Base-by-base conservation (phyloP, 1,284 basidiomycete genomes). In the Chalciporus piperatoides region DNA sequence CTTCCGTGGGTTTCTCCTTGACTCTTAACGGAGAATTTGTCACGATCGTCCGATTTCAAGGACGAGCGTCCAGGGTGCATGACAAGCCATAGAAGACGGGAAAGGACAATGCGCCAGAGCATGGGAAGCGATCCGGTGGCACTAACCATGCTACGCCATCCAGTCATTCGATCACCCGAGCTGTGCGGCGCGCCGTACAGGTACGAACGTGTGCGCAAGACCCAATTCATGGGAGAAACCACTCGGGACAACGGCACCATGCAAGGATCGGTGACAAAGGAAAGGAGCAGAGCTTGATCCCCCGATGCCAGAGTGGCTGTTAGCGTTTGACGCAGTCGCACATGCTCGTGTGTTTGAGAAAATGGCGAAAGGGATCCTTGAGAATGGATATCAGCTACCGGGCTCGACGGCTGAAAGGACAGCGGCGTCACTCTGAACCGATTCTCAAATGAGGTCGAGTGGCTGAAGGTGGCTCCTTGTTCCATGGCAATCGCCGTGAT, bases 11-110 rank as follows among this genome's bases (percentile, higher is more conserved):
- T 54, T 15, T 37, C 23, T 44, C 41, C 15, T 21, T 33, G 25
- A 3, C 15, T 28, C 12, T 39, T n/a, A 24, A 39, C 12, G 15
- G 25, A 40, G n/a, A 5, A 14, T 33, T 36, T 8, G 49, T 38
- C 25, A 36, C 15, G 38, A 38, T 44, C 44, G 25, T 33, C 40
- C 8, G 6, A 30, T 23, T 30, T 6, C 21, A 54, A 68, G 57
- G 27, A 57, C 62, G 41, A 68, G 65, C 40, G 48, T 51, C 2
- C 61, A 64, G 41, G 63, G 65, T 14, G 64, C 61, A 9, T 62
- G 61, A 15, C 64, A 65, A 46, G 63, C 60, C 4, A 52, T 66
- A 17, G 63, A 70, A 27, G 63, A 69, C 49, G 1, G 64, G 59
- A 0, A 69, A 62, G 46, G 35, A 45, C 7, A 43, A 56, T 25